A percentile compares a stretch with the other conserved stretches of the same genome.
These are phyloP conservation scores for Serendipita sp. DNA, from an alignment of 1,284 basidiomycete genomes.

Conservation along the genomic window DNA sequence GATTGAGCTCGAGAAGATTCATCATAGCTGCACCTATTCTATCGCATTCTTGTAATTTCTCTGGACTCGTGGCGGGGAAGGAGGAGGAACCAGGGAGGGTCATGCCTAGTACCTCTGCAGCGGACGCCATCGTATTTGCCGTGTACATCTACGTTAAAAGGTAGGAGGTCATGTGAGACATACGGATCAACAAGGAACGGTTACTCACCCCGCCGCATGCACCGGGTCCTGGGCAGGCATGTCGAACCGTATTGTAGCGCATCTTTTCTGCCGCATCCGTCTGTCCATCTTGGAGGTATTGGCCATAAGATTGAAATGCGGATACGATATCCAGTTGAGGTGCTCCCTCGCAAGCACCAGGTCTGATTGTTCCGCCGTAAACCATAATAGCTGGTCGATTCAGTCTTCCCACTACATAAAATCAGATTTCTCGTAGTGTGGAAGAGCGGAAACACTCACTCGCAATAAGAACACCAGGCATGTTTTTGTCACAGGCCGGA, in stretches of 20 bases:
- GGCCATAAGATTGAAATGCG: constrained; percentile 90
- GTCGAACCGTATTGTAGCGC: constrained; percentile 72
- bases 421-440: constrained; percentile 10
- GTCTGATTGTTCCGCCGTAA: constrained; percentile 87
- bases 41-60: constrained; percentile 76
- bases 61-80: constrained; percentile 81
- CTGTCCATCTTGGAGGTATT: constrained; percentile 79
- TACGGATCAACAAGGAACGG: constrained; percentile 5
- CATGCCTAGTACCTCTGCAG: constrained; percentile 87
- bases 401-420: constrained; percentile 60
- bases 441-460: constrained; percentile 38
- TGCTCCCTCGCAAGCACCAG: constrained; percentile 72
- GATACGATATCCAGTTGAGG: constrained; percentile 84
- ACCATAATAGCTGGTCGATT: constrained; percentile 95
- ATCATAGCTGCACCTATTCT: constrained; percentile 68
- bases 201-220: constrained; percentile 83
- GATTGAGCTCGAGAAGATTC: constrained; percentile 79
- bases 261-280: constrained; percentile 69
- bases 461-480: constrained; percentile 91
- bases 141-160: constrained; percentile 67
- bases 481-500: constrained; percentile 96
- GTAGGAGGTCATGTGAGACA: constrained; percentile 15
- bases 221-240: constrained; percentile 89
- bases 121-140: constrained; percentile 92
- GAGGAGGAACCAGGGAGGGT: constrained; percentile 92